Percentiles rank a stretch among this genome's conserved stretches.
Conservation (phyloP, 139 green algal species). For the Tetraselmis chui region DNA sequence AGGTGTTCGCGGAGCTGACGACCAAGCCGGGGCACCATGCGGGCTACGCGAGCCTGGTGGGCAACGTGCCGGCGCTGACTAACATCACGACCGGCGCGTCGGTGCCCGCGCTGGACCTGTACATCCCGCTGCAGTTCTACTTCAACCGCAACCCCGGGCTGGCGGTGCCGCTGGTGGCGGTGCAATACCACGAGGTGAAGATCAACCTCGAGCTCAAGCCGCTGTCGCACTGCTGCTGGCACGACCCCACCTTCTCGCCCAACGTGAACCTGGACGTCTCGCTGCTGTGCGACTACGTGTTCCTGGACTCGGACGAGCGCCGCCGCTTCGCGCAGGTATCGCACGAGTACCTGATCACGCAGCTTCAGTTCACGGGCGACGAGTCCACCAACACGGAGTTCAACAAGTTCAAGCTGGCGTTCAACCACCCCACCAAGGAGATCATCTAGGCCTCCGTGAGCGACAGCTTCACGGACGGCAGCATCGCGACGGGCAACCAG, state of each 20-base stretch:
- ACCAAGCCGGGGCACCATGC: conserved; percentile 2
- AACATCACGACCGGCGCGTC: not conserved
- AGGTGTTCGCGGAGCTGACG: conserved; percentile 22
- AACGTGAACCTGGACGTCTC: not conserved
- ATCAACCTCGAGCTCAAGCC: conserved; percentile 21
- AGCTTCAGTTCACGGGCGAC: conserved; percentile 21
- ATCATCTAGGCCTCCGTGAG: conserved; percentile 14
- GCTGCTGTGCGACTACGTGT: conserved; percentile 18
- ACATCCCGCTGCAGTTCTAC: conserved; percentile 26
- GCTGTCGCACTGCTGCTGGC: conserved; percentile 1
- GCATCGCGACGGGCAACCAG: conserved; percentile 2
- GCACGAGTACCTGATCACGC: conserved; percentile 21
- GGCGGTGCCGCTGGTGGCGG: conserved; percentile 22
- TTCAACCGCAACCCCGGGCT: conserved; percentile 17
- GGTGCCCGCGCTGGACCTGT: conserved; percentile 4
- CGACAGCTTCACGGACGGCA: not conserved
- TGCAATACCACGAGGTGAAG: conserved; percentile 22
- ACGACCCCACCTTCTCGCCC: not conserved
- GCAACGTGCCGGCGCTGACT: conserved; percentile 16
- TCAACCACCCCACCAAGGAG: conserved; percentile 24
- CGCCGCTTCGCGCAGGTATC: conserved; percentile 2
- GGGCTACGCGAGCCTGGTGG: conserved; percentile 13
- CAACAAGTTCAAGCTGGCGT: conserved; percentile 13
- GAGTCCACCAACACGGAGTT: conserved; percentile 2
- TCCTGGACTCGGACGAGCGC: conserved; percentile 21